Conservation (phyloP, 2,329 filamentous ascomycete species). For the Exophiala mesophila region DNA sequence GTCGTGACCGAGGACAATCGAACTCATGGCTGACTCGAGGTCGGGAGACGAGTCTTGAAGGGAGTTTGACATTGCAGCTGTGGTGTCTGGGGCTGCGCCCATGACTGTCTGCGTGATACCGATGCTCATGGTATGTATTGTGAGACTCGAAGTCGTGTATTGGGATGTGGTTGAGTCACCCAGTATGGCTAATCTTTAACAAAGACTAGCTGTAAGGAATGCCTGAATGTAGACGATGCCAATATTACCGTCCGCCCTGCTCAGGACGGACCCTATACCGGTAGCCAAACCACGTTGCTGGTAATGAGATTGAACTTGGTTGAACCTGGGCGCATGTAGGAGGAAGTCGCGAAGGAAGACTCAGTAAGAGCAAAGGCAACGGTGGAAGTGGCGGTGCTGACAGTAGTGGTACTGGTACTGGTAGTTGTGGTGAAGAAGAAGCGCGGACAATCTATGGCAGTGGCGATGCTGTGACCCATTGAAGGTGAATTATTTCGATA, state of each 20-base stretch:
- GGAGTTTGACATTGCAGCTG: constrained; percentile 1
- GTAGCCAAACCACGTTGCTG: constrained; percentile 39
- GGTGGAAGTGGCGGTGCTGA: background rate
- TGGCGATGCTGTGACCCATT: constrained; percentile 24
- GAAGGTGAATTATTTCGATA: constrained; percentile 16
- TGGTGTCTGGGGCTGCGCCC: constrained; percentile 10
- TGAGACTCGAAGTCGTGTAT: background rate
- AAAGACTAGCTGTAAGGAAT: background rate
- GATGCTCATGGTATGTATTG: constrained; percentile 22
- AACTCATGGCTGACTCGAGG: constrained; percentile 12
- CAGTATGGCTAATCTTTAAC: no score
- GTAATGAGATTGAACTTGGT: constrained; percentile 4
- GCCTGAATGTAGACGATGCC: constrained; percentile 5
- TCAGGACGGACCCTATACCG: constrained; percentile 48
- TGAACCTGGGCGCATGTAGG: constrained; percentile 15
- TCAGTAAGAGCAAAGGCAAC: constrained; percentile 1
- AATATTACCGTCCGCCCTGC: constrained; percentile 47
- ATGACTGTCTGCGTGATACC: constrained; percentile 16
- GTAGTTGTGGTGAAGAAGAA: constrained; percentile 1
- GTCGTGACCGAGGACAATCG: constrained; percentile 12
- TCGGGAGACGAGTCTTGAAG: constrained; percentile 5
- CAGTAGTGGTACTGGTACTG: no score
- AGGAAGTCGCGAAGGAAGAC: constrained; percentile 4
- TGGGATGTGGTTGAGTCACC: constrained; percentile 1
- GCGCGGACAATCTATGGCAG: constrained; percentile 7